A percentile compares a stretch with the other conserved stretches of the same genome.
Conservation (phyloP, 139 green algal species). For the Pleodorina starrii region DNA sequence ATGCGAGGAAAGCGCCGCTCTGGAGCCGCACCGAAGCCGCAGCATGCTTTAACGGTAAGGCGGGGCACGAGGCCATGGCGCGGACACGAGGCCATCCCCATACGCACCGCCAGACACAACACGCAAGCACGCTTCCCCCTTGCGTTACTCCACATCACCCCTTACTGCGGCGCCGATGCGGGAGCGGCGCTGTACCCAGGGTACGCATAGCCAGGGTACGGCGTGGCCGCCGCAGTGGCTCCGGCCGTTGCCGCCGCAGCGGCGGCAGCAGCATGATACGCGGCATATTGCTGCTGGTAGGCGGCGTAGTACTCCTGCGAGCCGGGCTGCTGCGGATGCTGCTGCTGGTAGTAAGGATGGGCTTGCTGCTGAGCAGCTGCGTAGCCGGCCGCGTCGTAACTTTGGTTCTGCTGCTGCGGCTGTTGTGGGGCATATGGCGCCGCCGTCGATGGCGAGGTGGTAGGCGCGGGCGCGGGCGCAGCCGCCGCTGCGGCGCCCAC, state of each 20-base stretch:
- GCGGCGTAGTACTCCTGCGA: neutral
- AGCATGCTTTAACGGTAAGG: no score
- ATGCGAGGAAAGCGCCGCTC: no score
- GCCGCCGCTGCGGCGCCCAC: neutral
- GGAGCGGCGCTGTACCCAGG: neutral
- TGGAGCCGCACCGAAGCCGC: no score
- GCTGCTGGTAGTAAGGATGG: constrained; percentile 2
- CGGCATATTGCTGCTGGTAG: neutral
- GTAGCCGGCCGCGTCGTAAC: neutral
- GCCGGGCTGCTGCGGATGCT: neutral
- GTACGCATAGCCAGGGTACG: neutral
- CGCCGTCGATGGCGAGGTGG: neutral
- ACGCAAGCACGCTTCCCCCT: no score
- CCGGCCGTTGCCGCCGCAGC: neutral
- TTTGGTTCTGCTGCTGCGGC: neutral
- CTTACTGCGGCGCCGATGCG: neutral
- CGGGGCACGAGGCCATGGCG: no score
- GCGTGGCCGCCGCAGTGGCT: neutral
- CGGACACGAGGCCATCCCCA: no score
- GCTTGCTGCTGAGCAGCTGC: neutral
- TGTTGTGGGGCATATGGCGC: neutral
- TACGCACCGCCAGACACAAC: no score
- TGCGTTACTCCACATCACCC: no score
- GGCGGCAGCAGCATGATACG: neutral
- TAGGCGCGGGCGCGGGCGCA: neutral